Percentiles rank a stretch among this genome's conserved stretches.
Evolutionary conservation across 169 alveolate genomes (phyloP).

Genomic region (Babesia divergens): DNA sequence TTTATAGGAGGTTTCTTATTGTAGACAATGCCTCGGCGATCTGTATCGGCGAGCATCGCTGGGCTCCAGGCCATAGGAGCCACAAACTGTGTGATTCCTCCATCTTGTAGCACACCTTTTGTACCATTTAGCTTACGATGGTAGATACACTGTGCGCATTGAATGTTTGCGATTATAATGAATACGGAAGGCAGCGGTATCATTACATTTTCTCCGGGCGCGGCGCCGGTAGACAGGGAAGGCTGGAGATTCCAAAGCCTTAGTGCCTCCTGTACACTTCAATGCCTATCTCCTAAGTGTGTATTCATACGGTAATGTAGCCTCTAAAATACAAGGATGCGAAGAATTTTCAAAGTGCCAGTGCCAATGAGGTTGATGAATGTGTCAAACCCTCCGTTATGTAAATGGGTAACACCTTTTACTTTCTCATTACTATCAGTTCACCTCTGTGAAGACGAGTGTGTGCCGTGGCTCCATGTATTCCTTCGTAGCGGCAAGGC

Average conservation of each 20-base stretch:
- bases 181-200: not conserved
- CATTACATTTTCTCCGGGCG: slow-evolving; percentile 11
- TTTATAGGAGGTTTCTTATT: too few relatives aligned
- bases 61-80: too few relatives aligned
- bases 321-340: not conserved
- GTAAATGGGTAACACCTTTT: not conserved
- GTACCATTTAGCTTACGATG: too few relatives aligned
- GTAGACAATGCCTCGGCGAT: too few relatives aligned
- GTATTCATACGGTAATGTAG: not conserved
- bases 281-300: not conserved
- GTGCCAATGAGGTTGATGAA: slow-evolving; percentile 24
- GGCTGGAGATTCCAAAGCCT: not conserved
- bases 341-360: slow-evolving; percentile 22
- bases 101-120: too few relatives aligned
- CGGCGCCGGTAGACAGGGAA: not conserved
- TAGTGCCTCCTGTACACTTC: not conserved
- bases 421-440: not conserved
- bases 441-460: not conserved
- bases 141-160: slow-evolving; percentile 21
- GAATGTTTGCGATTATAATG: not conserved
- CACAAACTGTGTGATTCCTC: too few relatives aligned
- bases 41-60: too few relatives aligned
- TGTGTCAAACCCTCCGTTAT: not conserved
- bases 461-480: not conserved
- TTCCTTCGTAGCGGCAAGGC: not conserved